Conservation (phyloP, 495 filamentous ascomycete species). For the Daldinia vernicosa region DNA sequence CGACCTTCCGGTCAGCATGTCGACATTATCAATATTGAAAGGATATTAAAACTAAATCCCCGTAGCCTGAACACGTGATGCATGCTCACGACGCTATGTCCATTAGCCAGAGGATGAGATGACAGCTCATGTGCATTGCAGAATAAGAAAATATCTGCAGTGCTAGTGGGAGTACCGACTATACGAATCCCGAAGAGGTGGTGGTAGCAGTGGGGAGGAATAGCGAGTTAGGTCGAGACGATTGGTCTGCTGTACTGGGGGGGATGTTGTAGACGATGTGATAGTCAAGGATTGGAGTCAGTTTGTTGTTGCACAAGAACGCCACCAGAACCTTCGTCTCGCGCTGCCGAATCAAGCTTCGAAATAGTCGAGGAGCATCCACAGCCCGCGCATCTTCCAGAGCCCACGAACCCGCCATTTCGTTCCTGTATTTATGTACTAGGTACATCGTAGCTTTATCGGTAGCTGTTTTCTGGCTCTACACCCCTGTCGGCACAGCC, state of each 20-base stretch:
- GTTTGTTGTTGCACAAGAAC: slow-evolving; percentile 6
- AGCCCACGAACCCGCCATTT: slow-evolving; percentile 25
- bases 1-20: neutral
- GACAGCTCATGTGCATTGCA: neutral
- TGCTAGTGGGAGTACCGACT: neutral
- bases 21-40: neutral
- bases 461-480: slow-evolving; percentile 23
- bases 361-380: slow-evolving; percentile 10
- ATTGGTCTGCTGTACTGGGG: neutral
- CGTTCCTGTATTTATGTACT: slow-evolving; percentile 11
- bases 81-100: neutral
- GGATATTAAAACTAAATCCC: neutral
- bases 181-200: slow-evolving; percentile 2
- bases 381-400: slow-evolving; percentile 19
- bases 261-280: neutral
- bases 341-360: slow-evolving; percentile 40
- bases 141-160: slow-evolving; percentile 3
- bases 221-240: neutral
- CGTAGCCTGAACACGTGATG: neutral
- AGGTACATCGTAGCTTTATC: slow-evolving; percentile 5
- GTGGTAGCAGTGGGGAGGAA: slow-evolving; percentile 1
- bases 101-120: neutral
- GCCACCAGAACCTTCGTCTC: slow-evolving; percentile 17
- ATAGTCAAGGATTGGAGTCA: neutral
- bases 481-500: slow-evolving; percentile 37